Evolutionary conservation across 2,329 filamentous ascomycete genomes (phyloP).

Genomic region (Fusarium burgessii): DNA sequence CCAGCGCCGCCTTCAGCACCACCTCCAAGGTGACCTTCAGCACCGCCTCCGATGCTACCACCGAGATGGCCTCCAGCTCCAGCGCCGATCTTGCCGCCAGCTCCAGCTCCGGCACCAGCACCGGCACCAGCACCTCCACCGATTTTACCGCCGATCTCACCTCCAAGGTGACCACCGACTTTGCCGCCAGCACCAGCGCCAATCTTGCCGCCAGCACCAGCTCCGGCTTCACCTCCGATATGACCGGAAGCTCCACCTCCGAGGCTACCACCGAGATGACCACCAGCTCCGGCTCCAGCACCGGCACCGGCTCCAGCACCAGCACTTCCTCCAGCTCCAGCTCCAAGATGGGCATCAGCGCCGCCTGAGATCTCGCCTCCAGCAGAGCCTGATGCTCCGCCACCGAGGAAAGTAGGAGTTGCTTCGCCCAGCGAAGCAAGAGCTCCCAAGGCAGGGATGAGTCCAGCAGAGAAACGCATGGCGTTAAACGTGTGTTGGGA

Average conservation of each 20-base stretch:
- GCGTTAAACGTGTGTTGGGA: slow-evolving; percentile 20
- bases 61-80: not conserved
- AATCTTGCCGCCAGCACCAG: not conserved
- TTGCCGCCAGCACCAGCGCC: not conserved
- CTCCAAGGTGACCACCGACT: not conserved
- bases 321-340: slow-evolving; percentile 1
- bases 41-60: not conserved
- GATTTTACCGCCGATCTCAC: not conserved
- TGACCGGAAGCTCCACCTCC: not conserved
- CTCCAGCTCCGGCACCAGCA: not conserved
- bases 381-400: slow-evolving; percentile 14
- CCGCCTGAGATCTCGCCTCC: slow-evolving; percentile 4
- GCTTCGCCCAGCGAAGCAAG: slow-evolving; percentile 38
- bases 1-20: slow-evolving; percentile 2
- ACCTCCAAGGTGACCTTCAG: slow-evolving; percentile 5
- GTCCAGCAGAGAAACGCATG: slow-evolving; percentile 34
- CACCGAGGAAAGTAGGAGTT: slow-evolving; percentile 29
- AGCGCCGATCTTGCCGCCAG: not conserved
- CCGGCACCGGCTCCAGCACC: not conserved
- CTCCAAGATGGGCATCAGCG: slow-evolving; percentile 13
- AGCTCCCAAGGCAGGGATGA: slow-evolving; percentile 36
- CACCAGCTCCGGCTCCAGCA: not conserved
- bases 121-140: not conserved
- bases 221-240: not conserved
- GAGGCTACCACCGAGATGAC: not conserved